Evolutionary conservation across 1,284 basidiomycete species (phyloP), one percentile per base, ranked within the genome.

Genomic region (Nidula niveotomentosa): DNA sequence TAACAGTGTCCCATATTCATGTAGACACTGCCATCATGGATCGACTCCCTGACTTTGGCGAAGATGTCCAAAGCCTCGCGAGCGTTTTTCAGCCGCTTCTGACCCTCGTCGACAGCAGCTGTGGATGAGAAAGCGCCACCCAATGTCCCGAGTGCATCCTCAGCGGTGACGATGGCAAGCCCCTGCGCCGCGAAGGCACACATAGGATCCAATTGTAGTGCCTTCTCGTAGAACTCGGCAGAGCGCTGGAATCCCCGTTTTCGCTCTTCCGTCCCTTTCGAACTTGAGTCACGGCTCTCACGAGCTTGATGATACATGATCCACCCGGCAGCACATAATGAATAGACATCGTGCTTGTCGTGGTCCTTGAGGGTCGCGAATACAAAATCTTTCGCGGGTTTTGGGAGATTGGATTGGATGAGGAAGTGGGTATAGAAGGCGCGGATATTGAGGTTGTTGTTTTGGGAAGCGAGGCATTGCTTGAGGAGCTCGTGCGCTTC

Each of bases 1-100:
- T 95, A 91, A 63, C 94, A 96, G 66, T 97, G 96, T 0, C 95
- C 96, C 77, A 97, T 95, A 67, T 98, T 98, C 64, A 93, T 79
- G 65, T 95, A 94, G 7, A 96, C 94, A 60, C 90, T 90, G 1
- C 91, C 91, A 58, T 94, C 91, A 55, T 85, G 83, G 51, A 94
- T 71, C 3, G 87, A 90, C 73, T 97, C 95, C 56, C 92, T 81
- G 53, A 97, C 90, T 69, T 95, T 94, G 6, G 86, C 88, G 62
- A 98, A 92, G 23, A 96, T 81, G 51, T 90, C 86, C 36, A 98
- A 72, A 0, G 95, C 94, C 55, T 96, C 93, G 9, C 91, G 79
- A 1, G 92, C 85, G 58, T 91, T 88, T 66, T 84, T 85, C 54
- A 84, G 61, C 34, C 86, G 76, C 60, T 79, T 83, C 60, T 83